Evolutionary conservation across 2,329 filamentous ascomycete species (phyloP).

Genomic region (Chrysoporthe puriensis): DNA sequence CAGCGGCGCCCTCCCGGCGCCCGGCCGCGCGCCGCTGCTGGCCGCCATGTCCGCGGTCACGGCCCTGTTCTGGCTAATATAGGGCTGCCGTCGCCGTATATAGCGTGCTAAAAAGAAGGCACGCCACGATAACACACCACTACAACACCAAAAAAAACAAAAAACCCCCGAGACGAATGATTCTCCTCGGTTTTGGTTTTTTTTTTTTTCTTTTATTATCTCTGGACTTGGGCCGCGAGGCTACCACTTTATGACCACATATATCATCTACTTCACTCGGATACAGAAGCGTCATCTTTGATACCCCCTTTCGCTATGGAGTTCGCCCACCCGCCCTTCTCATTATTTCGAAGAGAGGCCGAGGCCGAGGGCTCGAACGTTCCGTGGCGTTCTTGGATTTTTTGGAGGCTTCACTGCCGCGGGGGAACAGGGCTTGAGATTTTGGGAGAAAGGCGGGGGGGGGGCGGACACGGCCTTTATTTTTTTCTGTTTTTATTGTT

Average conservation of each 20-base stretch:
- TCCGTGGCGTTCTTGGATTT: no score
- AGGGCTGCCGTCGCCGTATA: not conserved
- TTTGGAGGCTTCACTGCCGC: no score
- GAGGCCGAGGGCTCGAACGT: no score
- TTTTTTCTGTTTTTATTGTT: no score
- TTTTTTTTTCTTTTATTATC: not conserved
- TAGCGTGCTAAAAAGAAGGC: not conserved
- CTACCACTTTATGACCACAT: not conserved
- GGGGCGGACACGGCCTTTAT: no score
- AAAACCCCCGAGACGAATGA: not conserved
- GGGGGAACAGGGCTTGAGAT: no score
- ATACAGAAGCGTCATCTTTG: not conserved
- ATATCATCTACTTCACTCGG: not conserved
- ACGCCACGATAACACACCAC: not conserved
- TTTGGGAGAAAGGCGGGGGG: no score
- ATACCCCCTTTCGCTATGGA: no score
- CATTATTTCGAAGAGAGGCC: no score
- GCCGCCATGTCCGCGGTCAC: not conserved
- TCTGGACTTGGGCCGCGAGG: not conserved
- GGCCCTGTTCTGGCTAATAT: slow-evolving; percentile 20
- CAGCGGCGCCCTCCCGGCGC: slow-evolving; percentile 25
- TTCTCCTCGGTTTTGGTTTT: no score
- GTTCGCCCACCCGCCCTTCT: no score
- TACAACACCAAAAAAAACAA: not conserved
- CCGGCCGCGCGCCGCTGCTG: not conserved